Conservation (phyloP, 345 rosid genomes). For the Boechera retrofracta region DNA sequence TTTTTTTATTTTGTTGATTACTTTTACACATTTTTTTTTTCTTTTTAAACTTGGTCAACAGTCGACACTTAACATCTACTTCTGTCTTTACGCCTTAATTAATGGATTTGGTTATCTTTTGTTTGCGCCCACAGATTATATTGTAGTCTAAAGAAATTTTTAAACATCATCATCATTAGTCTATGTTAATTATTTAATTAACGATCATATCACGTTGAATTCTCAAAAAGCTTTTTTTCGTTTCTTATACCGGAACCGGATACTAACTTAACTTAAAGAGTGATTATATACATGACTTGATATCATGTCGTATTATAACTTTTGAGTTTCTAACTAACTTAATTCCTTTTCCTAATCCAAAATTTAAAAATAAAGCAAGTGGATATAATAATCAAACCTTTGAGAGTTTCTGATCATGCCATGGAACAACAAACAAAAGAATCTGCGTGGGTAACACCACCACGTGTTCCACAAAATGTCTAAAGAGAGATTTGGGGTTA, state of each 20-base stretch:
- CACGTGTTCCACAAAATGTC: background rate
- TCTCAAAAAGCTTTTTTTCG: background rate
- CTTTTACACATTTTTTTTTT: no score
- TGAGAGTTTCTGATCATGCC: no score
- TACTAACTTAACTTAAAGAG: constrained; percentile 1
- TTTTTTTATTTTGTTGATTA: background rate
- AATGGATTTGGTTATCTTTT: constrained; percentile 24
- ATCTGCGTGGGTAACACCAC: background rate
- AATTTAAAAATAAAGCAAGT: background rate
- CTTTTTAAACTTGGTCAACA: constrained; percentile 18
- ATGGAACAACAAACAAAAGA: background rate
- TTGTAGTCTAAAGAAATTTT: background rate
- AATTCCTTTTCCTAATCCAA: background rate
- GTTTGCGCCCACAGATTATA: constrained; percentile 6
- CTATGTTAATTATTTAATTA: background rate
- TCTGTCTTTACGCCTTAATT: constrained; percentile 41
- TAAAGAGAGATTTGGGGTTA: background rate
- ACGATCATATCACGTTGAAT: constrained; percentile 4
- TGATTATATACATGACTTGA: background rate
- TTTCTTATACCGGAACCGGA: background rate
- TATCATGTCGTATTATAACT: background rate
- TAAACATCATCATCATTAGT: constrained; percentile 5
- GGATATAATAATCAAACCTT: background rate
- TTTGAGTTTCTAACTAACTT: background rate
- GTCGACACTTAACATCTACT: constrained; percentile 36